phyloP scores from a whole-genome alignment of 371 early-diverging fungal species.

The Dichotomocladium elegans region DNA sequence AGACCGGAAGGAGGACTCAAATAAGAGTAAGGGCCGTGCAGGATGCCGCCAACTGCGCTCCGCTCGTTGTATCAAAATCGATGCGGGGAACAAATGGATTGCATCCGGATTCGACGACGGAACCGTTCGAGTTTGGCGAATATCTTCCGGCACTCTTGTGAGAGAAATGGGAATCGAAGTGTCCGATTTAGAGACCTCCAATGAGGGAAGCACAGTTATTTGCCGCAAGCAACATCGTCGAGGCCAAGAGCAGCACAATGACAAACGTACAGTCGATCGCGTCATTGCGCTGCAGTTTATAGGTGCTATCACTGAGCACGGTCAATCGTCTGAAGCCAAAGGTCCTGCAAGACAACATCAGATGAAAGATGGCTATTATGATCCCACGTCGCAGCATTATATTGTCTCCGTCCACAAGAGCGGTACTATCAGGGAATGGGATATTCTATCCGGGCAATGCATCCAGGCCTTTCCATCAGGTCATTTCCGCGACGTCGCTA shows the following conservation, averaged over 20 bases:
- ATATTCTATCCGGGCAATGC: constrained; percentile 29
- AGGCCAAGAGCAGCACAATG: not conserved
- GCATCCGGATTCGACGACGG: constrained; percentile 38
- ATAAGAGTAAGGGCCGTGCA: not conserved
- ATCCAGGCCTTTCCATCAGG: constrained; percentile 21
- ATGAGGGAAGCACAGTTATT: constrained; percentile 3
- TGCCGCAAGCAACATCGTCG: not conserved
- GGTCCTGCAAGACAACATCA: constrained; percentile 17
- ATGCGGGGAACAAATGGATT: constrained; percentile 23
- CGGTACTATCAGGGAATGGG: constrained; percentile 33
- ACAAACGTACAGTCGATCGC: constrained; percentile 8
- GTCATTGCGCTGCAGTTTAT: constrained; percentile 21
- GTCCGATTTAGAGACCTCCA: constrained; percentile 4
- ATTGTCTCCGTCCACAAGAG: constrained; percentile 33
- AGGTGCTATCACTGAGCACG: constrained; percentile 23
- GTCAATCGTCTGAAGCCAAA: constrained; percentile 26
- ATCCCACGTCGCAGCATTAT: constrained; percentile 15
- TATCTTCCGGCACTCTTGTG: constrained; percentile 11
- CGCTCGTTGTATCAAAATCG: constrained; percentile 24
- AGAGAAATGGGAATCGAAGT: constrained; percentile 17
- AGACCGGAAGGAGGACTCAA: not conserved
- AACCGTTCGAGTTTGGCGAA: constrained; percentile 28
- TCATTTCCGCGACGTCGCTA: constrained; percentile 17
- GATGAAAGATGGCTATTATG: constrained; percentile 3
- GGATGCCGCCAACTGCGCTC: not conserved